Evolutionary conservation across 2,329 filamentous ascomycete species (phyloP).

Genomic region (Pseudogymnoascus sp.): DNA sequence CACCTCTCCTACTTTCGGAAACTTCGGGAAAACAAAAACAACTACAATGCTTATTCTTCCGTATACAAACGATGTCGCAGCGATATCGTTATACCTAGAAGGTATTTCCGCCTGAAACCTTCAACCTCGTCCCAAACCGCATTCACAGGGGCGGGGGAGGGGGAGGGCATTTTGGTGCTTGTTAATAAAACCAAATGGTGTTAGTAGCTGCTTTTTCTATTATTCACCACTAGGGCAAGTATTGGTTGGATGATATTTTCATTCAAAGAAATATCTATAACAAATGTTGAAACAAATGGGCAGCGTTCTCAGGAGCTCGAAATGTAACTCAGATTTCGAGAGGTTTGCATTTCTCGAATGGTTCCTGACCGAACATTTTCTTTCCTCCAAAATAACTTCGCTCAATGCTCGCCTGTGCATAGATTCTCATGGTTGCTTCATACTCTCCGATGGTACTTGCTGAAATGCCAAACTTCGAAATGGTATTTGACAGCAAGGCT

Average conservation of each 20-base stretch:
- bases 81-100: not conserved
- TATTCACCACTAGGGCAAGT: not conserved
- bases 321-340: not conserved
- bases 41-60: not conserved
- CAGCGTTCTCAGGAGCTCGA: not conserved
- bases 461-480: not conserved
- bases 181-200: not conserved
- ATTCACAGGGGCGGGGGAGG: not conserved
- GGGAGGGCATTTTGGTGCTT: not conserved
- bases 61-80: not conserved
- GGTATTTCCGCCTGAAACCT: not conserved
- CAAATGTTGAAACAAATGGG: not conserved
- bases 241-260: not conserved
- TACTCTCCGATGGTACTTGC: not conserved
- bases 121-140: not conserved
- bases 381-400: not conserved
- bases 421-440: not conserved
- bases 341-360: not conserved
- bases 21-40: too few species aligned
- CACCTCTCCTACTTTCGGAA: too few species aligned
- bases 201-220: not conserved
- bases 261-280: not conserved
- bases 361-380: not conserved
- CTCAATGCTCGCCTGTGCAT: not conserved
- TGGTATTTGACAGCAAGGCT: slow-evolving; percentile 8